Evolutionary conservation across 2,329 filamentous ascomycete genomes (phyloP).

Genomic region (Thelonectria olida): DNA sequence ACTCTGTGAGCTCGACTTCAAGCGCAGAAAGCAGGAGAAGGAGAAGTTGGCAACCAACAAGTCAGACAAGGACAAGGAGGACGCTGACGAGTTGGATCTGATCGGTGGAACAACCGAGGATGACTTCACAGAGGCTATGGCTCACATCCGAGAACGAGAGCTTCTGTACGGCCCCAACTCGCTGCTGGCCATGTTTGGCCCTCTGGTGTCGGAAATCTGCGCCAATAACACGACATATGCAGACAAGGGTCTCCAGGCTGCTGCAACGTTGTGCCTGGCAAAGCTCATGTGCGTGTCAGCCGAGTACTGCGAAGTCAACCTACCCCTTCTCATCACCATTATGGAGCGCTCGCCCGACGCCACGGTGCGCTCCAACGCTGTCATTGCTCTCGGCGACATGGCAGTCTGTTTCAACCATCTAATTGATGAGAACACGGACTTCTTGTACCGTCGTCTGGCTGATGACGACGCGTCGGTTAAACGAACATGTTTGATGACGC

Average conservation of each 20-base stretch:
- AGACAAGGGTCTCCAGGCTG: conserved; percentile 89
- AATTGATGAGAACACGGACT: conserved; percentile 99
- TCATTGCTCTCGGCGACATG: conserved; percentile 98
- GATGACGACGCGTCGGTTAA: conserved; percentile 91
- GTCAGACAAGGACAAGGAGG: conserved; percentile 65
- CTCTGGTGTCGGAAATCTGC: conserved; percentile 91
- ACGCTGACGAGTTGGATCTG: conserved; percentile 90
- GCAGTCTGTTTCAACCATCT: conserved; percentile 99
- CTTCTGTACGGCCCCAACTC: conserved; percentile 84
- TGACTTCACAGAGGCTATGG: conserved; percentile 88
- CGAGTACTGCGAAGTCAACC: conserved; percentile 93
- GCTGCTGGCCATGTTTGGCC: conserved; percentile 89
- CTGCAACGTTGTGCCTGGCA: conserved; percentile 91
- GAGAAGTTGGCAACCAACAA: conserved; percentile 70
- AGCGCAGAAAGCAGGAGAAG: conserved; percentile 91
- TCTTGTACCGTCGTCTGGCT: conserved; percentile 91
- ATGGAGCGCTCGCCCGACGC: conserved; percentile 94
- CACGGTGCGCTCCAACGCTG: conserved; percentile 93
- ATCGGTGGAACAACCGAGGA: conserved; percentile 97
- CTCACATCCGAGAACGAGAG: conserved; percentile 84
- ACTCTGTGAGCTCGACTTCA: conserved; percentile 97
- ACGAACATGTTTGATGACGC: conserved; percentile 96
- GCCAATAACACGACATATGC: conserved; percentile 92
- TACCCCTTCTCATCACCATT: conserved; percentile 95
- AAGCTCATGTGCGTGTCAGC: conserved; percentile 99